These are phyloP conservation scores for Chenopodium quinoa DNA, from an alignment of 148 eudicot genomes.

Conservation along the genomic window DNA sequence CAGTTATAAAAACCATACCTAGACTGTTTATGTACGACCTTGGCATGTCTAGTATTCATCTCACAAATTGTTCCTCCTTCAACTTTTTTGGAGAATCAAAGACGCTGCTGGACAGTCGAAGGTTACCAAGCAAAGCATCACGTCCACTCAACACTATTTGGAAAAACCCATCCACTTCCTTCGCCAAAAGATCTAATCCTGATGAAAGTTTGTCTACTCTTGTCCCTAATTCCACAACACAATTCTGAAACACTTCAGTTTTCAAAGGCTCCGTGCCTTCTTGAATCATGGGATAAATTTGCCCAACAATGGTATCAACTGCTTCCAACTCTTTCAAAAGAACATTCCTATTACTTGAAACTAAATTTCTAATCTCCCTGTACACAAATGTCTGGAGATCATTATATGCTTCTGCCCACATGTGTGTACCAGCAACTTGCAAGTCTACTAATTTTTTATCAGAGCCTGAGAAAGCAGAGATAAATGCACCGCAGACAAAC, in stretches of 20 bases:
- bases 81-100: conserved; percentile 36
- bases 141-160: conserved; percentile 71
- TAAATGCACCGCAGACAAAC: conserved; percentile 57
- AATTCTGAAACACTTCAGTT: conserved; percentile 30
- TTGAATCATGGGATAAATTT: conserved; percentile 44
- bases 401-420: conserved; percentile 70
- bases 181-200: conserved; percentile 61
- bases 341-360: conserved; percentile 33
- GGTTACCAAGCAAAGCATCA: conserved; percentile 71
- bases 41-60: conserved; percentile 26
- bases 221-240: conserved; percentile 33
- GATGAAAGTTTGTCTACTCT: conserved; percentile 47
- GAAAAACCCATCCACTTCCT: conserved; percentile 77
- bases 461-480: conserved; percentile 63
- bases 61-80: conserved; percentile 38
- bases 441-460: conserved; percentile 50
- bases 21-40: conserved; percentile 27
- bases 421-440: conserved; percentile 42
- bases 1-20: conserved; percentile 32
- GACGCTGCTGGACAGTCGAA: conserved; percentile 44
- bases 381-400: conserved; percentile 54
- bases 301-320: conserved; percentile 42
- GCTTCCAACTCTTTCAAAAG: conserved; percentile 64
- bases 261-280: conserved; percentile 36
- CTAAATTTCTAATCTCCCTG: conserved; percentile 45